Evolutionary conservation across 2,329 filamentous ascomycete genomes (phyloP), one percentile per base, ranked within the genome.

Genomic region (Colletotrichum tofieldiae): DNA sequence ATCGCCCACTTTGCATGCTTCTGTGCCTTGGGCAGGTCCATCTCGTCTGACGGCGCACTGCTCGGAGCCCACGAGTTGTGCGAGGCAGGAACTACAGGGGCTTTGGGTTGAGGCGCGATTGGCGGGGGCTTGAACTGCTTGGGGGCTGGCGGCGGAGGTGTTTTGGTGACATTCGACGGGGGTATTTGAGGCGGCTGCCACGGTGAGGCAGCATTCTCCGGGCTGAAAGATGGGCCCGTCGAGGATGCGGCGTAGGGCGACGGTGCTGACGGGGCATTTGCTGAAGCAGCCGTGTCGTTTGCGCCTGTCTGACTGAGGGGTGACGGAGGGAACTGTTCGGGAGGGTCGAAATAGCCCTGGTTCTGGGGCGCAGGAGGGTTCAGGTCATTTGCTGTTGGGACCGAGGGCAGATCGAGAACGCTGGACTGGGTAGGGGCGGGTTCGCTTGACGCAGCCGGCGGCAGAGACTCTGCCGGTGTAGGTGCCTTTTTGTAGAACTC

Each of bases 1-100:
- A 98, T 97, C 0, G 96, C 96, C 94, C 94, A 99, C 78, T 94
- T 95, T 2, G 96, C 95, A 84, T 98, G 96, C 80, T 98, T 99
- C 81, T 98, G 95, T 5, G 96, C 96, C 77, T 92, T 89, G 45
- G 90, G 85, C 45, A 98, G 92, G 74, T 98, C 94, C 41, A 82
- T 75, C 9, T 76, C 73, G 49, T 76, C 74, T 4, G 63, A 66
- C 9, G 71, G 62, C 29, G 66, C 65, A 32, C 55, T 71, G 1
- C 63, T 61, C 11, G 71, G 71, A 4, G 55, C 23, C 71, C 71
- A 73, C 3, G 75, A 75, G 32, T 77, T 78, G 18, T 65, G 68
- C 23, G 64, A 71, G 32, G 71, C 63, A 5, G 65, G 47, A 29
- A 49, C 52, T 11, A 65, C 39, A 1, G 59, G 52, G 4, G 59